phyloP scores from a whole-genome alignment of 345 rosid genomes.

The Ceriops zippeliana region DNA sequence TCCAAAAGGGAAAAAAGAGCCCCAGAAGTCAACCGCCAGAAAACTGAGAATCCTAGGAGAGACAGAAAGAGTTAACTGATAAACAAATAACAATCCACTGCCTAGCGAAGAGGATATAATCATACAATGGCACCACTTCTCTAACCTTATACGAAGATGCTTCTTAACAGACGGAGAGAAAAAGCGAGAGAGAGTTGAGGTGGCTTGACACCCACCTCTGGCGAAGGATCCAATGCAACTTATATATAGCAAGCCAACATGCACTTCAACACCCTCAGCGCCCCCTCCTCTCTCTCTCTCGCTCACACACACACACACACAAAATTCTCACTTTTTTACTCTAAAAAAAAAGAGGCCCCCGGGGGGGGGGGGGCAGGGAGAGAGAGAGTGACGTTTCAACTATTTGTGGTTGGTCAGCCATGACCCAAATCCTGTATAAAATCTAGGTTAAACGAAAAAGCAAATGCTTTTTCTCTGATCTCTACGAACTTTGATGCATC shows the following conservation, averaged over 20 bases:
- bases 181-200: constrained; percentile 14
- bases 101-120: not conserved
- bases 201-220: constrained; percentile 33
- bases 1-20: not conserved
- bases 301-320: no score
- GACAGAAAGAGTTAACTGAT: not conserved
- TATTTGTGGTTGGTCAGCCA: no score
- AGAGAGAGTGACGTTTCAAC: no score
- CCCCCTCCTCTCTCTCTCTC: no score
- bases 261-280: not conserved
- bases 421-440: not conserved
- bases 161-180: not conserved
- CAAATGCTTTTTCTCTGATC: constrained; percentile 27
- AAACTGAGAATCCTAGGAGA: constrained; percentile 5
- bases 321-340: no score
- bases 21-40: not conserved
- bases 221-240: constrained; percentile 86
- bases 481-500: constrained; percentile 48
- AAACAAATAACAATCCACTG: not conserved
- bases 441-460: constrained; percentile 17
- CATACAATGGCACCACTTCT: not conserved
- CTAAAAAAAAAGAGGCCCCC: not conserved
- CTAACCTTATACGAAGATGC: constrained; percentile 17
- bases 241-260: constrained; percentile 19
- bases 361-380: not conserved